Conservation (phyloP, 768 basidiomycete genomes). For the Tubosaeta brunneosetosa region DNA sequence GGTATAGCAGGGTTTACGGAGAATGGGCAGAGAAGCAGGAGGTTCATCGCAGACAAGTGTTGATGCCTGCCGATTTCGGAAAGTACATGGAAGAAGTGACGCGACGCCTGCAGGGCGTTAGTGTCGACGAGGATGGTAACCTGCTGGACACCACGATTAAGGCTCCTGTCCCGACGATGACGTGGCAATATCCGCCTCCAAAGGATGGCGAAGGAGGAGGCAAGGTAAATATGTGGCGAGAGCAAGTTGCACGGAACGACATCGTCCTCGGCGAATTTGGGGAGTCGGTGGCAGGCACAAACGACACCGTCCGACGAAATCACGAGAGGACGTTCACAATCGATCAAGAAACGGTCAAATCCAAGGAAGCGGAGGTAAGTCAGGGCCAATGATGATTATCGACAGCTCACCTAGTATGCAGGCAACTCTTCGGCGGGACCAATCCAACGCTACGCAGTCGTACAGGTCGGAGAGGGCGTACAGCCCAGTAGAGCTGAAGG, state of each 20-base stretch:
- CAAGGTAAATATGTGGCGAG: slow-evolving; percentile 53
- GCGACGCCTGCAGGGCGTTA: slow-evolving; percentile 34
- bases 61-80: slow-evolving; percentile 23
- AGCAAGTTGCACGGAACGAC: slow-evolving; percentile 44
- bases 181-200: slow-evolving; percentile 6
- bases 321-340: too few relatives aligned
- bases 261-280: slow-evolving; percentile 20
- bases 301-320: too few relatives aligned
- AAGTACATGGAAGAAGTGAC: slow-evolving; percentile 30
- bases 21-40: slow-evolving; percentile 30
- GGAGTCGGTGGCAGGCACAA: not conserved
- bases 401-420: slow-evolving; percentile 6
- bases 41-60: slow-evolving; percentile 21
- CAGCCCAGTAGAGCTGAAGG: slow-evolving; percentile 18
- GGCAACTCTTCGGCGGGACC: slow-evolving; percentile 17
- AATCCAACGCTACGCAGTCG: slow-evolving; percentile 20
- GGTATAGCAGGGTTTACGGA: slow-evolving; percentile 19
- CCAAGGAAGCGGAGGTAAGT: too few relatives aligned
- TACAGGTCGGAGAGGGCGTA: slow-evolving; percentile 24
- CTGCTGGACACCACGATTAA: slow-evolving; percentile 16
- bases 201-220: slow-evolving; percentile 16
- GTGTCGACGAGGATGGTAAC: slow-evolving; percentile 27
- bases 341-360: too few relatives aligned
- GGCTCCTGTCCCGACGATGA: slow-evolving; percentile 1
- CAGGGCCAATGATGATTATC: not conserved